Evolutionary conservation across 192 early-diverging fungal species (phyloP).

Genomic region (Helicostylum pulchrum): DNA sequence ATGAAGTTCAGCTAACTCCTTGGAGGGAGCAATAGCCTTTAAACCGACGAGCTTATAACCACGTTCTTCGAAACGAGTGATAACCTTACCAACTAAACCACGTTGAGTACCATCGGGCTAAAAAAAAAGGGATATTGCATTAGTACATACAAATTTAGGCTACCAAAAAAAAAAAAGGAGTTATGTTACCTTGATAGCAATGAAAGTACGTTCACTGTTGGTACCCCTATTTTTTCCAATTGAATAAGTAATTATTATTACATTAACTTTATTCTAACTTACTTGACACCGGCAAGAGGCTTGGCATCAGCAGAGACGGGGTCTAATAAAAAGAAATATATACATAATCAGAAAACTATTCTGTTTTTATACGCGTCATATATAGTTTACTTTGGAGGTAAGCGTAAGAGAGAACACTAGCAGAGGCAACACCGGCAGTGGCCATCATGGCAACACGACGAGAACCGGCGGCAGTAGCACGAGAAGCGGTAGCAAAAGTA

Average conservation of each 20-base stretch:
- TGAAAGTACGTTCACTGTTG: constrained; percentile 58
- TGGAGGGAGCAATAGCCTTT: constrained; percentile 66
- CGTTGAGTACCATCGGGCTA: constrained; percentile 86
- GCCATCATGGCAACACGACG: constrained; percentile 21
- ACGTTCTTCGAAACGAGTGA: constrained; percentile 80
- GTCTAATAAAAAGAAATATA: constrained; percentile 4
- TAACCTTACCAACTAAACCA: constrained; percentile 82
- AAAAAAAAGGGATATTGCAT: neutral
- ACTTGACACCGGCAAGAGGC: constrained; percentile 49
- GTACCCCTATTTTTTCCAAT: constrained; percentile 33
- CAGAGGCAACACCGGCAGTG: constrained; percentile 29
- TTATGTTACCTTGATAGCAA: constrained; percentile 49
- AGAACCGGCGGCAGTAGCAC: constrained; percentile 25
- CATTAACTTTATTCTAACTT: constrained; percentile 14
- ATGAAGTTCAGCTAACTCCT: constrained; percentile 75
- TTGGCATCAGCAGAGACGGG: constrained; percentile 36
- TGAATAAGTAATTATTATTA: too few species aligned
- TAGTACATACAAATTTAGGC: too few species aligned
- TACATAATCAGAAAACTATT: neutral
- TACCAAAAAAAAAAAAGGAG: too few species aligned
- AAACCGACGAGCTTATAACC: constrained; percentile 91
- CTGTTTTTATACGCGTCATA: neutral
- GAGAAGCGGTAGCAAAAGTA: constrained; percentile 31
- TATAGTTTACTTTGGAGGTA: constrained; percentile 23
- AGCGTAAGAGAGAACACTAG: constrained; percentile 17